Evolutionary conservation across 139 green algal genomes (phyloP).

Genomic region (Haematococcus sp.): DNA sequence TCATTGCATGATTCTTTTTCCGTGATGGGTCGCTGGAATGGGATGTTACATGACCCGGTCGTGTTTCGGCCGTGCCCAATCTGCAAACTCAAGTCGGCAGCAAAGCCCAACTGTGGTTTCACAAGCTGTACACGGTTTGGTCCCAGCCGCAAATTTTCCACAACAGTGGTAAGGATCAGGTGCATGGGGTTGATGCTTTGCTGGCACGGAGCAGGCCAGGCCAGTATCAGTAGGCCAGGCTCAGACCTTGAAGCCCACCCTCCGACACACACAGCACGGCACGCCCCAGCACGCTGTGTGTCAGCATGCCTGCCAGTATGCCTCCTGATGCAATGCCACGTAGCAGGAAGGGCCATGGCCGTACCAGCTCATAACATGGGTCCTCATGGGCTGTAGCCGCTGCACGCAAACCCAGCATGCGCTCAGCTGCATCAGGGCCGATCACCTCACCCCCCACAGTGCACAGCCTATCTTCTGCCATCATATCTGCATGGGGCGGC

Average conservation of each 20-base stretch:
- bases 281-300: background rate
- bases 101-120: no score
- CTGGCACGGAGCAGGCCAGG: no score
- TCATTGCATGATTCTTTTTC: no score
- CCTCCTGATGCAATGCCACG: background rate
- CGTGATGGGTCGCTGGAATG: no score
- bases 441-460: background rate
- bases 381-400: background rate
- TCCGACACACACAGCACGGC: conserved; percentile 7
- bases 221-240: background rate
- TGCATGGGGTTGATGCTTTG: no score
- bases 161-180: no score
- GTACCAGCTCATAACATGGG: background rate
- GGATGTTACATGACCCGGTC: no score
- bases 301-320: background rate
- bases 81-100: no score
- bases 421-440: background rate
- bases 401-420: background rate
- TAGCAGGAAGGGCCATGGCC: background rate
- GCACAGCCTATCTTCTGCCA: background rate
- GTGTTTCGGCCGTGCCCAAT: no score
- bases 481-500: no score
- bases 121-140: no score
- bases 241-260: background rate
- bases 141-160: no score